phyloP scores from a whole-genome alignment of 2,329 filamentous ascomycete genomes.

The Ilyonectria mors-panacis region DNA sequence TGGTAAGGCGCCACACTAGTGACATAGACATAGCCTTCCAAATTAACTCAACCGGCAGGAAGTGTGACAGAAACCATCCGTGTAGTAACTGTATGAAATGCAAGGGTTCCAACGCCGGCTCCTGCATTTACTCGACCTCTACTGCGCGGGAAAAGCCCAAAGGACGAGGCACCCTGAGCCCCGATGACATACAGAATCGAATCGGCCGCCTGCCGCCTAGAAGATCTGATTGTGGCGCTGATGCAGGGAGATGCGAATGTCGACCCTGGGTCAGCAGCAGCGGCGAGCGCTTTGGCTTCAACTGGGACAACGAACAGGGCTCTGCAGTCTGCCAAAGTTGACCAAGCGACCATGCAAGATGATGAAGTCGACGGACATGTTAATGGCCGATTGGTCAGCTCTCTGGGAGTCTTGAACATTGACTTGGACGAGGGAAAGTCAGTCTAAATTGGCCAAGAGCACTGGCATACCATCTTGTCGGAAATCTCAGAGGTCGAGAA shows the following conservation, averaged over 20 bases:
- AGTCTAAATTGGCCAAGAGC: conserved; percentile 85
- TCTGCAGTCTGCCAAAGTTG: conserved; percentile 62
- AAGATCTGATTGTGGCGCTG: conserved; percentile 90
- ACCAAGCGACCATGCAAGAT: conserved; percentile 63
- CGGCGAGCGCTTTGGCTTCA: conserved; percentile 52
- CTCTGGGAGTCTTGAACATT: conserved; percentile 85
- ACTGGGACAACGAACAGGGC: conserved; percentile 58
- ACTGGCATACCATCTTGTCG: conserved; percentile 85
- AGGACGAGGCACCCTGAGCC: conserved; percentile 71
- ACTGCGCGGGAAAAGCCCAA: conserved; percentile 80
- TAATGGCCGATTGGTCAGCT: conserved; percentile 77
- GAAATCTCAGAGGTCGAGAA: conserved; percentile 94
- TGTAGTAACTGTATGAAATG: conserved; percentile 96
- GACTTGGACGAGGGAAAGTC: conserved; percentile 84
- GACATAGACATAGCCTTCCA: too few relatives aligned
- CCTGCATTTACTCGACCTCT: conserved; percentile 87
- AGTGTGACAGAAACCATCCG: conserved; percentile 92
- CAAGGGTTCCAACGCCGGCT: conserved; percentile 82
- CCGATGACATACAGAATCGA: conserved; percentile 98
- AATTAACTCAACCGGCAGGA: conserved; percentile 65
- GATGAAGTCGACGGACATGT: conserved; percentile 75
- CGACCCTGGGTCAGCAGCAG: conserved; percentile 55
- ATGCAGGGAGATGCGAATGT: conserved; percentile 85
- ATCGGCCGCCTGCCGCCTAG: conserved; percentile 95
- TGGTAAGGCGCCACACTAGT: too few relatives aligned